Percentiles rank a stretch among this genome's conserved stretches.
phyloP scores from a whole-genome alignment of 1,139 yeast genomes.

The Blastobotrys ciferrii region DNA sequence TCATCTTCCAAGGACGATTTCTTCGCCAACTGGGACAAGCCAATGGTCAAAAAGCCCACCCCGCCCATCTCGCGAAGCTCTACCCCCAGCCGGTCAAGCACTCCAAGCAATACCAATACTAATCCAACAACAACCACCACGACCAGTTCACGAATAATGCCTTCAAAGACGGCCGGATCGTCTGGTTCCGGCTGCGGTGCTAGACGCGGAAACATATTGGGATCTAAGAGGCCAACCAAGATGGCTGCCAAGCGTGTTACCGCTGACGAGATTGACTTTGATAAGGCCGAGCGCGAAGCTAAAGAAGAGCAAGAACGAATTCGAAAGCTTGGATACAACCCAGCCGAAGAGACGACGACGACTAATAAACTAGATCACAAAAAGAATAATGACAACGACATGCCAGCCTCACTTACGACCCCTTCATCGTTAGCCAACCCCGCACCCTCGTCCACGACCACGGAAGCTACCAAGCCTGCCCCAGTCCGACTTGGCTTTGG shows the following conservation, averaged over 20 bases:
- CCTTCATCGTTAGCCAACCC: slow-evolving; percentile 20
- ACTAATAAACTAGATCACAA: slow-evolving; percentile 36
- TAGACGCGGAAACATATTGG: slow-evolving; percentile 29
- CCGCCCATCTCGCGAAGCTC: slow-evolving; percentile 55
- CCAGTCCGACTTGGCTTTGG: slow-evolving; percentile 40
- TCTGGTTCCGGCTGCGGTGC: slow-evolving; percentile 29
- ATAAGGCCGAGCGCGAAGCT: slow-evolving; percentile 86
- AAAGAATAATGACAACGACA: slow-evolving; percentile 31
- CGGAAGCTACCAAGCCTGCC: too few relatives aligned
- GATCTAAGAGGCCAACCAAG: slow-evolving; percentile 35
- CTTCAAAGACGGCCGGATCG: slow-evolving; percentile 26
- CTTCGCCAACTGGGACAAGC: slow-evolving; percentile 88
- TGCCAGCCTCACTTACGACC: slow-evolving; percentile 12
- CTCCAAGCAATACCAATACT: slow-evolving; percentile 22
- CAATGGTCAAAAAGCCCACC: slow-evolving; percentile 46
- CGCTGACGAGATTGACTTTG: slow-evolving; percentile 70
- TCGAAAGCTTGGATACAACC: slow-evolving; percentile 68
- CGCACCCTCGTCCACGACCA: slow-evolving; percentile 14
- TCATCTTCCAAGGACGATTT: slow-evolving; percentile 66
- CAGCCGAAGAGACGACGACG: slow-evolving; percentile 46
- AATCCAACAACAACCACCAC: slow-evolving; percentile 21
- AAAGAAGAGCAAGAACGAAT: slow-evolving; percentile 77
- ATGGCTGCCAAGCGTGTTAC: slow-evolving; percentile 44
- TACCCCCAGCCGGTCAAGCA: slow-evolving; percentile 34
- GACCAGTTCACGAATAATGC: slow-evolving; percentile 31